Base-by-base conservation (phyloP, 2,329 filamentous ascomycete species). In the Penicillium brevicompactum region DNA sequence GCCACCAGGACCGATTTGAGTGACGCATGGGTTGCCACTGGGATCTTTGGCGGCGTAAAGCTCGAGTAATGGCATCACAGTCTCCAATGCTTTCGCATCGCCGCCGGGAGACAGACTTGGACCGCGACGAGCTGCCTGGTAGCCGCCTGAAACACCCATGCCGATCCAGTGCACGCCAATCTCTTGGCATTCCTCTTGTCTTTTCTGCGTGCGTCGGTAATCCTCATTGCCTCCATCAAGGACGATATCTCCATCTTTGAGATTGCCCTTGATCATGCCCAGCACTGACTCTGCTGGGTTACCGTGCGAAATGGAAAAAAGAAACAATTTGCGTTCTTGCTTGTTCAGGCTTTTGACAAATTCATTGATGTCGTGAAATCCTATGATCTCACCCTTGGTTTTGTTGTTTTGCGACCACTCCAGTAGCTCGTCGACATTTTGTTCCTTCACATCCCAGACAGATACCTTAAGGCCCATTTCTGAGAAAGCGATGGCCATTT, bases 141-240 rank as follows among this genome's bases (percentile, higher is more conserved):
- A 89, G 0, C 87, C 87, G 7, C 87, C 87, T 42, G 82, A 86
- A 1, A 90, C 86, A 32, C 87, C 87, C 67, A 84, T 83, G 1
- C 87, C 87, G 52, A 90, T 80, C 68, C 87, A 89, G 37, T 79
- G 77, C 13, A 89, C 79, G 0, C 84, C 85, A 22, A 81, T 78
- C 1, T 78, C 73, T 3, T 79, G 31, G 75, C 40, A 85, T 80
- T 54, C 83, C 81, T 22, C 24, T 76, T 76, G 63, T 89, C 86
- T 75, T 13, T 84, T 69, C 66, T 90, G 83, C 0, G 87, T 89
- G 48, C 83, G 84, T 38, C 79, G 72, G 72, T 84, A 89, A 66
- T 87, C 78, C 70, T 90, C 86, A 64, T 90, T 90, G 0, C 84
- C 84, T 11, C 83, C 85, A 66, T 90, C 87, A 34, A 90, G 78